phyloP scores from a whole-genome alignment of 768 basidiomycete genomes.

The Cystobasidium ongulense region DNA sequence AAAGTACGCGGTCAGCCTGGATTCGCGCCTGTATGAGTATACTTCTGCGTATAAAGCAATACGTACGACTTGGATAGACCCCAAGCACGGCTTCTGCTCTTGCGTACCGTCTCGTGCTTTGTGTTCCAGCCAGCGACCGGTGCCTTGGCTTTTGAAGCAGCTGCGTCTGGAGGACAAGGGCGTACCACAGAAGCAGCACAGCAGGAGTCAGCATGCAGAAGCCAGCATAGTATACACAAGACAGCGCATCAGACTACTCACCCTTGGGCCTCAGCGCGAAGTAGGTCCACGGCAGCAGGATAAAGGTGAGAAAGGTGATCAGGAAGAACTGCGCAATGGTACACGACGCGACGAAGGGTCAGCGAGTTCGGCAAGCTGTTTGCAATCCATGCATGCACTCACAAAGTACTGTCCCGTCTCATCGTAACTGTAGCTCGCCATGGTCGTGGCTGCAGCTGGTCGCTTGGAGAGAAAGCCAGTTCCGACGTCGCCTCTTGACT shows the following conservation, averaged over 20 bases:
- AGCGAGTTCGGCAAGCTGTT: background rate
- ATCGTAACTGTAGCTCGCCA: conserved; percentile 29
- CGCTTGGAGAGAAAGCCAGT: background rate
- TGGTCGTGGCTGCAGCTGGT: background rate
- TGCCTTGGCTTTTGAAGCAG: conserved; percentile 23
- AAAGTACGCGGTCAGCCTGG: background rate
- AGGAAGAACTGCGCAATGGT: conserved; percentile 20
- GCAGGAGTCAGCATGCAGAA: background rate
- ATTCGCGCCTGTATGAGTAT: background rate
- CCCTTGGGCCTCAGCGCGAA: conserved; percentile 5
- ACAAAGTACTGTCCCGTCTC: conserved; percentile 32
- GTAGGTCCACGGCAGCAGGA: conserved; percentile 27
- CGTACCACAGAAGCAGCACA: background rate
- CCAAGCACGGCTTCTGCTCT: background rate
- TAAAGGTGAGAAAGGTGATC: conserved; percentile 29
- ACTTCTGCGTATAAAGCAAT: background rate
- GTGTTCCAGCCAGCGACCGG: conserved; percentile 16
- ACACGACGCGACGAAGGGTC: background rate
- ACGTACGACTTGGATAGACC: conserved; percentile 20
- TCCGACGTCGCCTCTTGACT: background rate
- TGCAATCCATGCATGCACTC: background rate
- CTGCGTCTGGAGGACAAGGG: background rate
- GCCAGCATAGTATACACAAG: background rate
- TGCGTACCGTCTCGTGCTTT: conserved; percentile 16
- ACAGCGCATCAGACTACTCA: background rate